A percentile compares a stretch with the other conserved stretches of the same genome.
Evolutionary conservation across 495 filamentous ascomycete species (phyloP).

Genomic region (Xylaria nigripes): DNA sequence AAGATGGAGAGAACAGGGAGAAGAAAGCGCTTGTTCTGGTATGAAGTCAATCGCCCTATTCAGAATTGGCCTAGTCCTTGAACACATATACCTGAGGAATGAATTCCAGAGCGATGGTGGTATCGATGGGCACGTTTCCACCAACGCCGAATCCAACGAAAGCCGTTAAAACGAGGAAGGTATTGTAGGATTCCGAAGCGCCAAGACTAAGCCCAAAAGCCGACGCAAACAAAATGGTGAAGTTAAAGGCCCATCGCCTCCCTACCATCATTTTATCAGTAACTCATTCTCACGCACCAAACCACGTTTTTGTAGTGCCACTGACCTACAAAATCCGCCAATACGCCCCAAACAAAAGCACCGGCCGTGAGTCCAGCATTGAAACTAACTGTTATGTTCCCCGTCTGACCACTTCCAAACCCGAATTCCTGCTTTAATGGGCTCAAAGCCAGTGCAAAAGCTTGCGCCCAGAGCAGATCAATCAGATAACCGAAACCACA

Average conservation of each 20-base stretch:
- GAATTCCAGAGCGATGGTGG: conserved; percentile 42
- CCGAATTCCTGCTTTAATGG: conserved; percentile 40
- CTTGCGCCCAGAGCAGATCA: conserved; percentile 43
- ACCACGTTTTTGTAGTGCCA: background rate
- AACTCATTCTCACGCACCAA: background rate
- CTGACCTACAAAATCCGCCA: conserved; percentile 40
- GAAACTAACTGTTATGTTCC: conserved; percentile 28
- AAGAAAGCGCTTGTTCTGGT: conserved; percentile 36
- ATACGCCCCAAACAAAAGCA: conserved; percentile 42
- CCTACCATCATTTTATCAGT: conserved; percentile 5
- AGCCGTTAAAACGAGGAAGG: conserved; percentile 38
- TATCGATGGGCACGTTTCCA: conserved; percentile 46
- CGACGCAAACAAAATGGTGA: conserved; percentile 38
- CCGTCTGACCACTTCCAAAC: conserved; percentile 26
- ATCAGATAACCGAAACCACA: conserved; percentile 46
- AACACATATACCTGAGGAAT: conserved; percentile 30
- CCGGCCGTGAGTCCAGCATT: conserved; percentile 30
- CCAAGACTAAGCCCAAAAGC: conserved; percentile 40
- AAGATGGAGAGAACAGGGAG: conserved; percentile 41
- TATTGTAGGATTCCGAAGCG: conserved; percentile 31
- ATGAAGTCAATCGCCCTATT: background rate
- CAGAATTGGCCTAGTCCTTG: background rate
- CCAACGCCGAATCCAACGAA: conserved; percentile 42
- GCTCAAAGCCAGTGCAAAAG: conserved; percentile 39
- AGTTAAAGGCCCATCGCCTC: conserved; percentile 39